A percentile compares a stretch with the other conserved stretches of the same genome.
phyloP scores from a whole-genome alignment of 2,329 filamentous ascomycete species.

The Ilyonectria sp. region DNA sequence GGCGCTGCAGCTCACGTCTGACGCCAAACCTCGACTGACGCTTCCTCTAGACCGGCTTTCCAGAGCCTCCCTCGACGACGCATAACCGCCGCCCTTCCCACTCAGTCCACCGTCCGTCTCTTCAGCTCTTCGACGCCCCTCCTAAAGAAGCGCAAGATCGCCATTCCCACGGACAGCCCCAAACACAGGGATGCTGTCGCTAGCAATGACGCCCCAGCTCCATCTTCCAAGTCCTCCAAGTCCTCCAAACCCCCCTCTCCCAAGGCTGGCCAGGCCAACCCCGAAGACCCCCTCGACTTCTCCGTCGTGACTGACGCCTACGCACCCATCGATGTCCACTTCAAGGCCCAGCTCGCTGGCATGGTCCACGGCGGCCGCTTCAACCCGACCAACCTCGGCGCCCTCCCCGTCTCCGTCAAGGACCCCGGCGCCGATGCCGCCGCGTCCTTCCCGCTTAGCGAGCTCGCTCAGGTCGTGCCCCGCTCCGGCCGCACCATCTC shows the following conservation, averaged over 20 bases:
- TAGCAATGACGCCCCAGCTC: constrained; percentile 38
- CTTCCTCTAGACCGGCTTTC: constrained; percentile 33
- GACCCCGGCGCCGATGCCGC: constrained; percentile 44
- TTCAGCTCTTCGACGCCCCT: constrained; percentile 51
- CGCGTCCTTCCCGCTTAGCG: constrained; percentile 64
- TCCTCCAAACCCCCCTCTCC: constrained; percentile 40
- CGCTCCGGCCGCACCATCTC: constrained; percentile 59
- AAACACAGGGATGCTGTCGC: constrained; percentile 37
- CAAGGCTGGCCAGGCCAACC: constrained; percentile 50
- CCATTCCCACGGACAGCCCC: constrained; percentile 50
- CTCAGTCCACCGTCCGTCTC: constrained; percentile 37
- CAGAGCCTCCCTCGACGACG: constrained; percentile 31
- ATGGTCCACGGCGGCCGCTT: constrained; percentile 64
- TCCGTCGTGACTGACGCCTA: constrained; percentile 63
- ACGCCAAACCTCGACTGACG: constrained; percentile 31
- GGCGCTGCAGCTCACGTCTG: neutral
- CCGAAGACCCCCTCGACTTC: constrained; percentile 65
- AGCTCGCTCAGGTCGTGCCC: constrained; percentile 69
- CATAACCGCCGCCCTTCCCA: constrained; percentile 1
- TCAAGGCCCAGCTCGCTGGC: constrained; percentile 59
- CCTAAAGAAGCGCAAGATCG: constrained; percentile 58
- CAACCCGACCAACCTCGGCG: constrained; percentile 65
- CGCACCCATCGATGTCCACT: constrained; percentile 58
- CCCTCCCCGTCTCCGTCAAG: constrained; percentile 59
- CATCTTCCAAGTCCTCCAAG: neutral